Conservation (phyloP, 2,329 filamentous ascomycete genomes). For the Sporothrix globosa region DNA sequence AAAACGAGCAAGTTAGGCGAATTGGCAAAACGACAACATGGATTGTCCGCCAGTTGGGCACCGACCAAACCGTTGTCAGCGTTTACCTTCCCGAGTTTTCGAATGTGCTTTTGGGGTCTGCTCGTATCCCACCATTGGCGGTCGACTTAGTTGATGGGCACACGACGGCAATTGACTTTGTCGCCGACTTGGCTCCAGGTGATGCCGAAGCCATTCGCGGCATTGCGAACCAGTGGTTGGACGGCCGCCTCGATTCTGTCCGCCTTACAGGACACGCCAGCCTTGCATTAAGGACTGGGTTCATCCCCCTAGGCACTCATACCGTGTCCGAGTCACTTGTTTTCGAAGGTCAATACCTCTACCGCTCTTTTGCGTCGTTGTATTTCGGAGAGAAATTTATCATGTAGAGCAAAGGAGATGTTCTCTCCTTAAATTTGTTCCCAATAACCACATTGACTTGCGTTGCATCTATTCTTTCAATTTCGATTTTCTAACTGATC, state of each 20-base stretch:
- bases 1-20: constrained; percentile 69
- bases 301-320: constrained; percentile 79
- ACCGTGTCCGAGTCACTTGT: constrained; percentile 71
- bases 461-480: constrained; percentile 26
- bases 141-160: constrained; percentile 78
- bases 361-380: constrained; percentile 62
- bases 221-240: constrained; percentile 86
- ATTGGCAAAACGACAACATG: constrained; percentile 79
- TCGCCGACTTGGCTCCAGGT: constrained; percentile 75
- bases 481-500: constrained; percentile 44
- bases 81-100: constrained; percentile 84
- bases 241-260: constrained; percentile 72
- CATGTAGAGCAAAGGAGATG: constrained; percentile 40
- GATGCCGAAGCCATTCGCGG: constrained; percentile 74
- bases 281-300: constrained; percentile 74
- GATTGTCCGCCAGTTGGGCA: constrained; percentile 77
- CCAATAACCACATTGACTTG: no score
- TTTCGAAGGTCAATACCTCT: constrained; percentile 81
- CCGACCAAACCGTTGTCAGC: constrained; percentile 69
- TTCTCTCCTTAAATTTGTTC: neutral
- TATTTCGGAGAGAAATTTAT: constrained; percentile 63
- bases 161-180: constrained; percentile 75
- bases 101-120: constrained; percentile 75
- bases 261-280: constrained; percentile 73
- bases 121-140: constrained; percentile 72